phyloP scores from a whole-genome alignment of 192 early-diverging fungal genomes.

The Linnemannia schmuckeri region DNA sequence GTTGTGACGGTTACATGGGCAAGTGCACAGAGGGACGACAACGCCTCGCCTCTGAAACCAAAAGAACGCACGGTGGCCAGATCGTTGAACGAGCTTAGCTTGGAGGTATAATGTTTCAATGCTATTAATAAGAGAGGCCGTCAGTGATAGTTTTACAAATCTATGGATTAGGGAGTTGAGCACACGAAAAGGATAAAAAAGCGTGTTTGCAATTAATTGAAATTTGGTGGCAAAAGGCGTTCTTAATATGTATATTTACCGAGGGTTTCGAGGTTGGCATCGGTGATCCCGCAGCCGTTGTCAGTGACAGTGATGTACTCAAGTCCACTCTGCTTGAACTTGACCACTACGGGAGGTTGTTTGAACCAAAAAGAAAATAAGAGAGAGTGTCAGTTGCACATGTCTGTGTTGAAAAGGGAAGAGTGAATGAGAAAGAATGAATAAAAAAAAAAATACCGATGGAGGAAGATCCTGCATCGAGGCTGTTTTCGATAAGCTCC shows the following conservation, averaged over 20 bases:
- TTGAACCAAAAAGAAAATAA: not conserved
- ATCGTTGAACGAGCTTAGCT: conserved; percentile 84
- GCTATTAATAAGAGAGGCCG: conserved; percentile 50
- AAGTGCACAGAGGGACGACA: conserved; percentile 90
- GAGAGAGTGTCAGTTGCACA: not conserved
- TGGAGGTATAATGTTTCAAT: conserved; percentile 92
- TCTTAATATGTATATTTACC: conserved; percentile 58
- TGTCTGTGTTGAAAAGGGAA: not conserved
- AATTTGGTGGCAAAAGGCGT: conserved; percentile 28
- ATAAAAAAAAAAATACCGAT: conserved; percentile 61
- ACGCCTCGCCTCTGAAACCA: conserved; percentile 95
- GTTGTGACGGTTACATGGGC: conserved; percentile 77
- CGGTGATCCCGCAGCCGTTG: conserved; percentile 88
- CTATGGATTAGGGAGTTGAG: not conserved
- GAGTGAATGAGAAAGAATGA: not conserved
- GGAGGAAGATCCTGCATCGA: conserved; percentile 87
- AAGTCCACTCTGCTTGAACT: conserved; percentile 84
- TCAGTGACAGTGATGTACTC: conserved; percentile 84
- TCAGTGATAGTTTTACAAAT: not conserved
- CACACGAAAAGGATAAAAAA: not conserved
- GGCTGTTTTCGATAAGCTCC: conserved; percentile 94
- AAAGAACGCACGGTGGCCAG: conserved; percentile 82
- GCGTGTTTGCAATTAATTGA: not conserved
- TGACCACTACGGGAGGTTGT: conserved; percentile 67
- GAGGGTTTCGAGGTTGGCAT: conserved; percentile 71